These are phyloP conservation scores for Psilocybe mexicana DNA, from an alignment of 1,284 basidiomycete species.

Conservation along the genomic window DNA sequence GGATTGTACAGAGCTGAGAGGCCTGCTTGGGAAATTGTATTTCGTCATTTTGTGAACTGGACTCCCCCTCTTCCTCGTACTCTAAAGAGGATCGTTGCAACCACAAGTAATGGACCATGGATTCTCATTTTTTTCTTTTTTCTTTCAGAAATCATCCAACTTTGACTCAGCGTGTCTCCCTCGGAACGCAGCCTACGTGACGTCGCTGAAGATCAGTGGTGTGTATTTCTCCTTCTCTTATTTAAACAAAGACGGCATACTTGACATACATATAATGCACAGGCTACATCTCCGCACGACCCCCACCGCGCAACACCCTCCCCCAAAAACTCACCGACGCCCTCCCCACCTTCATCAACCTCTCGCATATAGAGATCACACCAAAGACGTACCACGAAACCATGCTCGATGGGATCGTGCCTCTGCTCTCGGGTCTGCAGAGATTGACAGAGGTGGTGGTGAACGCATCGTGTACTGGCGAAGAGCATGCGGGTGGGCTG, in stretches of 20 bases:
- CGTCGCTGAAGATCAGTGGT: conserved; percentile 46
- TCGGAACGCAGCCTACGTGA: conserved; percentile 41
- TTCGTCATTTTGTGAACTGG: too few species aligned
- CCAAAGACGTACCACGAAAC: conserved; percentile 39
- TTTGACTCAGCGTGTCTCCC: conserved; percentile 43
- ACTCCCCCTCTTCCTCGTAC: too few species aligned
- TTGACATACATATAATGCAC: not conserved
- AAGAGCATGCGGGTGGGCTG: conserved; percentile 34
- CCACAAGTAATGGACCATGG: not conserved
- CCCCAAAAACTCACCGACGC: conserved; percentile 32
- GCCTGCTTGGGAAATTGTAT: too few species aligned
- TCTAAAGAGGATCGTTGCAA: too few species aligned
- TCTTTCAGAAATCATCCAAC: conserved; percentile 30
- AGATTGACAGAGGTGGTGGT: conserved; percentile 38
- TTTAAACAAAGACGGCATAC: not conserved
- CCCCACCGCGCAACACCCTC: conserved; percentile 36
- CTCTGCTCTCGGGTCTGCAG: conserved; percentile 24
- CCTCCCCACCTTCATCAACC: conserved; percentile 38
- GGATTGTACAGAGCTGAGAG: too few species aligned
- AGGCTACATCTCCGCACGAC: conserved; percentile 42
- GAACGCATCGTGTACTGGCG: conserved; percentile 41
- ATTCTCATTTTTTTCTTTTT: not conserved
- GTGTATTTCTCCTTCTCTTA: conserved; percentile 11
- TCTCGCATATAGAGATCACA: conserved; percentile 38
- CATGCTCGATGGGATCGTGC: conserved; percentile 37